Conservation (phyloP, 129 eudicot genomes). For the Heracleum sosnowskyi region DNA sequence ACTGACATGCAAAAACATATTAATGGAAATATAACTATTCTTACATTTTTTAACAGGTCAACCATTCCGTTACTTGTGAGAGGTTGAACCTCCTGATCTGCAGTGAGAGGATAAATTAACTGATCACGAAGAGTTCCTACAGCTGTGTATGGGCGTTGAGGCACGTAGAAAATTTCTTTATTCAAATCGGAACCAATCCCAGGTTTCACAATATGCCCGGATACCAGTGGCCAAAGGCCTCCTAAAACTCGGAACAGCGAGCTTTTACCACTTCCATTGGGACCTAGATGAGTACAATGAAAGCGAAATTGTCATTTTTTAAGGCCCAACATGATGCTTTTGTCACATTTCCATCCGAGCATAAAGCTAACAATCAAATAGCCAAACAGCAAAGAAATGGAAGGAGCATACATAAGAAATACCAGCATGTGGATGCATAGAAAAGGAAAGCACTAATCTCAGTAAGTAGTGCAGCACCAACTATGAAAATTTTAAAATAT, state of each 20-base stretch:
- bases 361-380: neutral
- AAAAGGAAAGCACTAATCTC: neutral
- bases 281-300: constrained; percentile 40
- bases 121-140: constrained; percentile 99
- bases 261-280: constrained; percentile 99
- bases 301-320: constrained; percentile 2
- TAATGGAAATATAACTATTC: constrained; percentile 6
- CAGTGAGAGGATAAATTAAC: constrained; percentile 88
- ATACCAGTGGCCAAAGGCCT: constrained; percentile 95
- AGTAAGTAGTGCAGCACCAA: neutral
- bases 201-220: constrained; percentile 97
- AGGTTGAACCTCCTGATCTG: constrained; percentile 77
- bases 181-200: constrained; percentile 98
- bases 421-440: neutral
- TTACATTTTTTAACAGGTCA: constrained; percentile 83
- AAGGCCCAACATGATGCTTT: neutral
- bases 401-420: neutral
- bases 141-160: constrained; percentile 97
- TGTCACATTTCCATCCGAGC: neutral
- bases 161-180: constrained; percentile 96
- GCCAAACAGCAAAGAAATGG: neutral
- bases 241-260: constrained; percentile 98
- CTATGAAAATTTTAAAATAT: neutral
- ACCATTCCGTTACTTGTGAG: constrained; percentile 68
- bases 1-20: neutral